Percentiles rank a stretch among this genome's conserved stretches.
phyloP scores from a whole-genome alignment of 305 asterid genomes.

The Fraxinus floribunda region DNA sequence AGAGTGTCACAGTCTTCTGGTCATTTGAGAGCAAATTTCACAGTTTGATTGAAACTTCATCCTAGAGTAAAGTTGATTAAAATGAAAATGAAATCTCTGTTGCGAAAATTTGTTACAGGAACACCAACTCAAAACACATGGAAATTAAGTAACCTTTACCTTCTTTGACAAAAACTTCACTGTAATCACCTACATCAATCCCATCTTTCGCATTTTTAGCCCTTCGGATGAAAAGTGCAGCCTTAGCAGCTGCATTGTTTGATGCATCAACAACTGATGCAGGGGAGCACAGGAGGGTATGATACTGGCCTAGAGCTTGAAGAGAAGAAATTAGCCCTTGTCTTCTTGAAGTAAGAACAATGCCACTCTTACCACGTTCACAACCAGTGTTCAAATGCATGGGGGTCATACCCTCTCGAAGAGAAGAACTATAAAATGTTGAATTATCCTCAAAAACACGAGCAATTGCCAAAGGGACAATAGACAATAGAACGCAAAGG shows the following conservation, averaged over 20 bases:
- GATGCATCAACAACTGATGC: conserved; percentile 26
- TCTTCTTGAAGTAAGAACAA: neutral
- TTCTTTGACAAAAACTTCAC: conserved; percentile 1
- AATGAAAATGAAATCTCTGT: neutral
- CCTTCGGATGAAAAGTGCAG: neutral
- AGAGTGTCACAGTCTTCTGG: neutral
- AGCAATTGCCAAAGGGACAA: conserved; percentile 28
- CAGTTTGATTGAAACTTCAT: neutral
- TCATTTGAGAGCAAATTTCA: neutral
- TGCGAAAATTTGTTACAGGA: neutral
- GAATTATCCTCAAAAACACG: conserved; percentile 20
- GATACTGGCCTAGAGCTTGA: conserved; percentile 29
- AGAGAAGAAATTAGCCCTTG: conserved; percentile 29
- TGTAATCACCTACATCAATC: neutral
- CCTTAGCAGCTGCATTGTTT: conserved; percentile 33
- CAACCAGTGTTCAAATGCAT: neutral
- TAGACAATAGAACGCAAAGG: conserved; percentile 30
- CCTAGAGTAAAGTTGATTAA: neutral
- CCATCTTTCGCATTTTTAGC: conserved; percentile 4
- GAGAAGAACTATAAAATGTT: neutral
- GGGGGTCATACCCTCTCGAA: neutral
- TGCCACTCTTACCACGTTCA: neutral
- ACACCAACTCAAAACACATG: neutral
- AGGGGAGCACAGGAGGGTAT: conserved; percentile 30
- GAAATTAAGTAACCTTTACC: neutral